Base-by-base conservation (phyloP, 1,284 basidiomycete genomes). In the Moesziomyces parantarcticus region DNA sequence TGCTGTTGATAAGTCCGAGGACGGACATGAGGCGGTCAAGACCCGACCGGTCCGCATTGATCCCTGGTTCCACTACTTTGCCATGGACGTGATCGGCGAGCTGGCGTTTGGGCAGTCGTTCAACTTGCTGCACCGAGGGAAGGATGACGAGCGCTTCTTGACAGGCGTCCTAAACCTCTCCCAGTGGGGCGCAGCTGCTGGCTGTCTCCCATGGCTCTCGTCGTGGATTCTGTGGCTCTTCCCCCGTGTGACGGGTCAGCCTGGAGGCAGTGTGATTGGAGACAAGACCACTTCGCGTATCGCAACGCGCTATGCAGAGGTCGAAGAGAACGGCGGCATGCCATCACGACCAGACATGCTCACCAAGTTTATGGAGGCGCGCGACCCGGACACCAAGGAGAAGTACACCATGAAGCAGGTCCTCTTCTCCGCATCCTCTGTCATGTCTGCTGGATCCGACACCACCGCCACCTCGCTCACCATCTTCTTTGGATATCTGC, bases 371-470 rank as follows among this genome's bases (percentile, higher is more conserved):
- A 73, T 76, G 55, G 60, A 75, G 8, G 71, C 75, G 5, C 50
- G 63, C 39, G 63, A 78, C 20, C 74, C 75, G 5, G 67, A 63
- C 25, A 71, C 65, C 2, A 64, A 65, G 40, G 41, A 70, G 29
- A 51, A 47, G 44, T 73, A 68, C 54, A 46, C 61, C 22, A 64
- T 66, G 61, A 44, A 63, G 44, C 69, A 76, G 18, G 74, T 73
- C 3, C 66, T 74, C 22, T 62, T 61, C 23, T 55, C 60, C 0
- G 72, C 76, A 16, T 74, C 64, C 9, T 73, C 68, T 1, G 74
- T 76, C 39, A 75, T 75, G 57, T 68, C 60, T 0, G 80, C 81
- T 9, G 81, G 81, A 11, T 71, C 74, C 20, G 81, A 83, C 56
- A 83, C 81, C 11, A 83, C 80, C 0, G 64, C 76, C 7, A 72